Base-by-base conservation (phyloP, 2,329 filamentous ascomycete species). In the Diplodia intermedia region DNA sequence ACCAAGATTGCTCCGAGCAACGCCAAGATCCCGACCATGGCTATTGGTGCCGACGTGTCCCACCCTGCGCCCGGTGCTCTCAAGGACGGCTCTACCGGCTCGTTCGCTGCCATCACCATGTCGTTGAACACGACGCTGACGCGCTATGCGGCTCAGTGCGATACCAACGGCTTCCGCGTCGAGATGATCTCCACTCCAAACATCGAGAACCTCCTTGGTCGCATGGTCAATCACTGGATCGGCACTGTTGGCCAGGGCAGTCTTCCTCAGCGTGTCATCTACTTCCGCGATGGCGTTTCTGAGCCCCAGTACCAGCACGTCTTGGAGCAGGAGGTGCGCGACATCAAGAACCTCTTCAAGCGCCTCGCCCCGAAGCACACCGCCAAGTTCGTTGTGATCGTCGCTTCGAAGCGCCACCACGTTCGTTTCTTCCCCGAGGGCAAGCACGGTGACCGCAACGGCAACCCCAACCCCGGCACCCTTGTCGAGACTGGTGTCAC, bases 341-440 rank as follows among this genome's bases (percentile, higher is more conserved):
- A 90, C 71, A 89, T 98, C 79, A 91, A 90, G 79, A 71, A 74
- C 31, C 12, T 60, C 8, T 61, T 56, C 53, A 73, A 71, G 67
- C 65, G 62, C 20, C 71, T 75, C 40, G 77, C 78, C 20, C 76
- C 77, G 50, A 79, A 78, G 65, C 54, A 69, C 7, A 26, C 74
- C 20, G 86, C 91, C 2, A 91, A 91, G 76, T 89, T 97, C 74
- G 93, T 93, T 0, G 93, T 97, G 12, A 88, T 97, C 50, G 86
- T 98, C 55, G 94, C 92, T 1, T 94, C 92, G 1, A 99, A 99
- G 85, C 91, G 95, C 3, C 95, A 99, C 72, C 94, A 97, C 74
- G 89, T 97, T 65, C 91, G 95, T 18, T 93, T 97, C 78, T 98
- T 98, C 82, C 94, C 95, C 0, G 85, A 87, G 57, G 31, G 43